Conservation (phyloP, 225 moss, liverwort and hornwort genomes). For the Sphagnum tenellum region DNA sequence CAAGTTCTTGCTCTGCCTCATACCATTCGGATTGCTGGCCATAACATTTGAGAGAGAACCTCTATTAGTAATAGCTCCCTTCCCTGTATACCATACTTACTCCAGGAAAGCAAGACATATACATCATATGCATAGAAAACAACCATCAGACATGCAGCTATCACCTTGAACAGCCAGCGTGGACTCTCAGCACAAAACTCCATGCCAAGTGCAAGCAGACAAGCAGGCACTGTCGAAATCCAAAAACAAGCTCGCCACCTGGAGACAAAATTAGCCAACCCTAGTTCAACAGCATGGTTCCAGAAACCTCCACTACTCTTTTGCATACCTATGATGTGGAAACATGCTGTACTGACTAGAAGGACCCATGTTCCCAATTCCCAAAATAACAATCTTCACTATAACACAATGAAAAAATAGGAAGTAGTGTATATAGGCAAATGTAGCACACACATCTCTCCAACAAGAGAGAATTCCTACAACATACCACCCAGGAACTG, state of each 20-base stretch:
- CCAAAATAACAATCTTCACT: not conserved
- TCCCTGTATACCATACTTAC: no score
- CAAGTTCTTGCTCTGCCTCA: constrained; percentile 70
- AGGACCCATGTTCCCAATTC: not conserved
- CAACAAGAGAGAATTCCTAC: no score
- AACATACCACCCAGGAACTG: constrained; percentile 53
- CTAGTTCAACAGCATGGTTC: no score
- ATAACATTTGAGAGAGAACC: no score
- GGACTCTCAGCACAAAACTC: constrained; percentile 84
- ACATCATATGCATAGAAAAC: no score
- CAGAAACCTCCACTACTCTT: no score
- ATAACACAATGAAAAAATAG: not conserved
- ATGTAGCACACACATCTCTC: no score
- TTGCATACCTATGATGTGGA: no score
- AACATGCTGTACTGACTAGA: no score
- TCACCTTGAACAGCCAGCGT: constrained; percentile 79
- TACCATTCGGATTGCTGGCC: constrained; percentile 43
- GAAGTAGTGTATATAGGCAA: not conserved
- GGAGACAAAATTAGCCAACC: not conserved
- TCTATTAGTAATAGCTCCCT: no score
- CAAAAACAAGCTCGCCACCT: constrained; percentile 91
- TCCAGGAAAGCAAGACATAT: no score
- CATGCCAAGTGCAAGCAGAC: constrained; percentile 56
- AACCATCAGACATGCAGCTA: no score
- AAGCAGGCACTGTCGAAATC: constrained; percentile 75